Conservation (phyloP, 2,329 filamentous ascomycete species). For the Arthrinium puccinioides region DNA sequence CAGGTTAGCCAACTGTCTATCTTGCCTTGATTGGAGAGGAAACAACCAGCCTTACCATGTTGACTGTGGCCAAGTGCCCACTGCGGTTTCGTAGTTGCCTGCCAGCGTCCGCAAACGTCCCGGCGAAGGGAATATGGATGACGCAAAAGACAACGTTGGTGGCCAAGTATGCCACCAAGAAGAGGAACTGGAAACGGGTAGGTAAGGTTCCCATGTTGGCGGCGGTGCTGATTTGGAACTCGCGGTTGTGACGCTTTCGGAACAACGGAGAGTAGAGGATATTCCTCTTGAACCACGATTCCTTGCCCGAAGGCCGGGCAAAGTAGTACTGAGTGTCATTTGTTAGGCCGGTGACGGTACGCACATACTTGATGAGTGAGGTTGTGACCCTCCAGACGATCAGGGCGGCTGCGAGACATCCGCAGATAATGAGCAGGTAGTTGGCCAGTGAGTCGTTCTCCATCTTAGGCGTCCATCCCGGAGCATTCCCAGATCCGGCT, state of each 20-base stretch:
- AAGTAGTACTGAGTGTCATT: constrained; percentile 80
- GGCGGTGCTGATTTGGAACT: constrained; percentile 60
- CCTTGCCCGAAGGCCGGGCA: constrained; percentile 43
- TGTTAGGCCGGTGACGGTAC: constrained; percentile 67
- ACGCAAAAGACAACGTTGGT: constrained; percentile 75
- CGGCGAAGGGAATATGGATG: constrained; percentile 53
- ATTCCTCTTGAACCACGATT: constrained; percentile 60
- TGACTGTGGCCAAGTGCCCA: constrained; percentile 63
- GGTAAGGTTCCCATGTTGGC: constrained; percentile 71
- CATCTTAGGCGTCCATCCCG: constrained; percentile 25
- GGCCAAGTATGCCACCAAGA: constrained; percentile 60
- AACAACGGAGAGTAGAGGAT: constrained; percentile 65
- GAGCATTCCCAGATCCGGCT: constrained; percentile 14
- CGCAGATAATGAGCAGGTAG: constrained; percentile 58
- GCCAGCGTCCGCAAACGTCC: constrained; percentile 34
- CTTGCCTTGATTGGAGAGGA: not conserved
- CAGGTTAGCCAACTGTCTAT: constrained; percentile 3
- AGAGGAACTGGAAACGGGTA: constrained; percentile 66
- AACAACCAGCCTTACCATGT: constrained; percentile 66
- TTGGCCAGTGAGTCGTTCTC: constrained; percentile 50
- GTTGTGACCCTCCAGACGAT: constrained; percentile 60
- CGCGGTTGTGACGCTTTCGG: constrained; percentile 68
- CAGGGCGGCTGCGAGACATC: constrained; percentile 53
- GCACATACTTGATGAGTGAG: constrained; percentile 58
- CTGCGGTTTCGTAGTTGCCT: constrained; percentile 58